Base-by-base conservation (phyloP, 257 asterid species). In the Fraxinus cuspidata region DNA sequence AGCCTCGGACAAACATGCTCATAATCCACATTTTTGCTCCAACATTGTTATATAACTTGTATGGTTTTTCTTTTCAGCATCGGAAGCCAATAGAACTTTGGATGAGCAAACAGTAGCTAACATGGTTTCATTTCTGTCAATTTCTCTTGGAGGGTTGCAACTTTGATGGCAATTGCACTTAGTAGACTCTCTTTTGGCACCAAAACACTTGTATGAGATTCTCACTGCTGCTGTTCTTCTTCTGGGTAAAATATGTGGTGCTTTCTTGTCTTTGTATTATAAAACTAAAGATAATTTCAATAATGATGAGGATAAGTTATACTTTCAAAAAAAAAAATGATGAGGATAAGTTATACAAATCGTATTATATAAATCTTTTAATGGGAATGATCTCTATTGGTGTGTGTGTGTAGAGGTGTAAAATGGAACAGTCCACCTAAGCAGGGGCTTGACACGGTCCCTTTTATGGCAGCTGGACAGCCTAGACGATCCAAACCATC, bases 81-180 rank as follows among this genome's bases (percentile, higher is more conserved):
- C 92, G 97, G 38, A 93, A 91, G 84, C 89, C 93, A 32, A 64
- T 28, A 35, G 98, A 87, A 44, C 91, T 93, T 74, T 93, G 98
- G 69, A 63, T 11, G 35, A 63, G 69, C 69, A 63, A 27, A 25
- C 32, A 25, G 69, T 63, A 63, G 69, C 18, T 4, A 7, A 18
- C 18, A 3, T 11, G 32, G 69, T 23, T 63, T 23, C 34, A 25
- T 21, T 58, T 47, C 56, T 47, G 56, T 47, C n/a, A 47, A 47
- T 47, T 16, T 58, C 66, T 58, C 66, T 7, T 21, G 11, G 65
- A 56, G 65, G 21, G 65, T 7, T 56, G 65, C 65, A 19, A 56
- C 13, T 56, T 56, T 56, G 27, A 23, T 7, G 29, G 4, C 4
- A 2, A 6, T n/a, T 56, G 65, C 29, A 56, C 65, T 53, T 19